Evolutionary conservation across 257 asterid genomes (phyloP).

Genomic region (Solanum acaule): DNA sequence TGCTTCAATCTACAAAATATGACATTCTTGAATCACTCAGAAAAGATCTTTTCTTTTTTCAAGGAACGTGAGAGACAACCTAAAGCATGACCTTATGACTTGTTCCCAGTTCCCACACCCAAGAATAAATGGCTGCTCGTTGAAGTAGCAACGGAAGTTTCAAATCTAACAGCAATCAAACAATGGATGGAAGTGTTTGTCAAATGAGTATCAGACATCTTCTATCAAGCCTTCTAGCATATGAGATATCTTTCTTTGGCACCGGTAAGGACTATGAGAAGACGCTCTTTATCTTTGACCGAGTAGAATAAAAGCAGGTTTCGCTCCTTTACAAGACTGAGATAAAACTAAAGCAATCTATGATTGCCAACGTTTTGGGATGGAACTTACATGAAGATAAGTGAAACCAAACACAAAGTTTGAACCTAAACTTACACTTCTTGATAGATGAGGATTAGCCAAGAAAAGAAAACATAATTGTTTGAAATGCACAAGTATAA

Average conservation of each 20-base stretch:
- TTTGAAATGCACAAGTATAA: neutral
- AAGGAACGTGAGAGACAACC: neutral
- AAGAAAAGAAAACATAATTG: neutral
- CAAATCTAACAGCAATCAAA: neutral
- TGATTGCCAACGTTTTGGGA: neutral
- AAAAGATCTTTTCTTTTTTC: neutral
- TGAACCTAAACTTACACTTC: neutral
- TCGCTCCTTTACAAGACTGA: neutral
- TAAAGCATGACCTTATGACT: neutral
- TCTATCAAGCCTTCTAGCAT: neutral
- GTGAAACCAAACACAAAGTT: neutral
- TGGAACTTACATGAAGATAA: neutral
- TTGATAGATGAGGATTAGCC: neutral
- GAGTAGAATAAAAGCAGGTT: neutral
- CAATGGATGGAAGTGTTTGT: neutral
- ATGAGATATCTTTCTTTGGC: neutral
- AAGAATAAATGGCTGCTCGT: neutral
- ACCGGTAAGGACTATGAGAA: neutral
- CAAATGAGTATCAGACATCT: neutral
- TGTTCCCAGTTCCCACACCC: neutral
- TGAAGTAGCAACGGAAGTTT: neutral
- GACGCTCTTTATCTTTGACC: neutral
- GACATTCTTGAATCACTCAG: neutral
- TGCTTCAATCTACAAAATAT: constrained; percentile 61
- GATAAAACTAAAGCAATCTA: neutral